Conservation (phyloP, 2,329 filamentous ascomycete genomes). For the Gaeumannomyces tritici region DNA sequence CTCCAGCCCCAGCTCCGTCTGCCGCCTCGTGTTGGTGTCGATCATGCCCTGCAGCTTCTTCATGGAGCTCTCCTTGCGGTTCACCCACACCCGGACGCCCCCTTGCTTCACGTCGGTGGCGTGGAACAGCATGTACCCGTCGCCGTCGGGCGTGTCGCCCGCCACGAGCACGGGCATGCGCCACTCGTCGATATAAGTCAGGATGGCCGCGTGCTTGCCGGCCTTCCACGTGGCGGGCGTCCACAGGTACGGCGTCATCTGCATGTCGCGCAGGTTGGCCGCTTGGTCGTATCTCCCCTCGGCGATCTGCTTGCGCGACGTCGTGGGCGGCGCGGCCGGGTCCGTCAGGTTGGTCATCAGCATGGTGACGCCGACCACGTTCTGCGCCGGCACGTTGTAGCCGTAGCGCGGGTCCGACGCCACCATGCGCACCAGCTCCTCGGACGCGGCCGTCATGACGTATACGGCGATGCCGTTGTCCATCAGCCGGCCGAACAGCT, state of each 20-base stretch:
- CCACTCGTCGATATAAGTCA: constrained; percentile 2
- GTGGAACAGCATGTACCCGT: constrained; percentile 3
- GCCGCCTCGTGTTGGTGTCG: not conserved
- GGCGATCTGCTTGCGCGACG: not conserved
- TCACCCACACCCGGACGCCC: not conserved
- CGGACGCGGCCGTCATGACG: not conserved
- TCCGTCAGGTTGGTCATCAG: not conserved
- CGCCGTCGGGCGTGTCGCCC: constrained; percentile 1
- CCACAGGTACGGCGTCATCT: constrained; percentile 3
- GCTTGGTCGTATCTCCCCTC: not conserved
- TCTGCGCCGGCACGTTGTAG: constrained; percentile 2
- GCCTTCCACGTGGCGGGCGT: constrained; percentile 3
- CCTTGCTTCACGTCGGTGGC: not conserved
- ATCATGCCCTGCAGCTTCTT: constrained; percentile 2
- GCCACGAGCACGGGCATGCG: not conserved
- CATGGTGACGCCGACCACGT: not conserved
- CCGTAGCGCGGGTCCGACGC: constrained; percentile 2
- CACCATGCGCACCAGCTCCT: constrained; percentile 4
- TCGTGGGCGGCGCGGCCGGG: not conserved
- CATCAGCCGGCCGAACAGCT: constrained; percentile 1
- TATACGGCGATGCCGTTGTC: not conserved
- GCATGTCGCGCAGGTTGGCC: not conserved
- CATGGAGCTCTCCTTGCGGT: constrained; percentile 2
- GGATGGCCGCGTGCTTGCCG: not conserved
- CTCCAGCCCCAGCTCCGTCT: not conserved